A percentile compares a stretch with the other conserved stretches of the same genome.
Conservation (phyloP, 169 alveolate genomes). For the Eimeria necatrix region DNA sequence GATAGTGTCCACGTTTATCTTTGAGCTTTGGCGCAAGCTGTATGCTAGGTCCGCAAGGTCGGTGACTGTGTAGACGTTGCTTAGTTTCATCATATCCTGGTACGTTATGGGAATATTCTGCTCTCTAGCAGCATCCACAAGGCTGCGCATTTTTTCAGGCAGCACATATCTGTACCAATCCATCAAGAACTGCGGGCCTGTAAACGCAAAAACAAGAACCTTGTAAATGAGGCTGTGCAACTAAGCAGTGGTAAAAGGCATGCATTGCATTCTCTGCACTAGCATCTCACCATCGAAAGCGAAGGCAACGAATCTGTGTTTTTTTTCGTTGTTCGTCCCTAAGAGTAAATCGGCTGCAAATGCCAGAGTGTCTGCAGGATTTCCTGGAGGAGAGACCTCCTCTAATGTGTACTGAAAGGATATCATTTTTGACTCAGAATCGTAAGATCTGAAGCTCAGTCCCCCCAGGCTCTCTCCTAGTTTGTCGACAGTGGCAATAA, state of each 20-base stretch:
- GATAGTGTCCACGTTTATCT: neutral
- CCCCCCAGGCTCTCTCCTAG: conserved; percentile 8
- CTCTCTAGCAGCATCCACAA: neutral
- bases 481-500: conserved; percentile 17
- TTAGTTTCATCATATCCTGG: neutral
- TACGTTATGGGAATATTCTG: neutral
- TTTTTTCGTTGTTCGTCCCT: neutral
- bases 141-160: neutral
- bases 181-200: conserved; percentile 46
- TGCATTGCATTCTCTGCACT: neutral
- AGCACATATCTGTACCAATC: conserved; percentile 43
- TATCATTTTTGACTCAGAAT: neutral
- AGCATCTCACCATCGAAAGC: conserved; percentile 9
- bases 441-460: conserved; percentile 35
- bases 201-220: neutral
- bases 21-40: conserved; percentile 43
- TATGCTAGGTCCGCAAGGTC: conserved; percentile 44
- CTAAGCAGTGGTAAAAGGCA: neutral
- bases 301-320: neutral
- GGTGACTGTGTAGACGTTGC: conserved; percentile 40
- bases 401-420: neutral
- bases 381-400: neutral
- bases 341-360: conserved; percentile 41
- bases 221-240: neutral
- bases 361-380: conserved; percentile 12